Base-by-base conservation (phyloP, 306 rosid species). In the Amphicarpaea edgeworthii region DNA sequence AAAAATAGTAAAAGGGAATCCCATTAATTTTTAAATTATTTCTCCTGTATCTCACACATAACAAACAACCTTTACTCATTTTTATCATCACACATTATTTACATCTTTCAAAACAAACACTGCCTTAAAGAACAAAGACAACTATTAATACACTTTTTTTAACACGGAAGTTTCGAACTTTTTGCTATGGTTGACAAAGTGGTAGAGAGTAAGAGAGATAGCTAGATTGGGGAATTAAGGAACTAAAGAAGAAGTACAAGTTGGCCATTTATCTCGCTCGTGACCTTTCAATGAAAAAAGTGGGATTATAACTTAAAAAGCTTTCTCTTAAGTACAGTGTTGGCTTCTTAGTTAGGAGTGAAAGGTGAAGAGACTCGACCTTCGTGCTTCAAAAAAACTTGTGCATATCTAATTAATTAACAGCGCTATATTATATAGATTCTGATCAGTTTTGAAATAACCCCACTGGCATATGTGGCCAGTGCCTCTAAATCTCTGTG, bases 301-400 rank as follows among this genome's bases (percentile, higher is more conserved):
- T 45, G 49, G 7, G 50, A 14, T 62, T 45, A 46, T 42, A 16
- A 45, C 6, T 21, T 32, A 21, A 47, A 62, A 62, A 62, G 50
- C 32, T 42, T 12, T 41, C 1, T 61, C 16, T 34, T 64, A 59
- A 62, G 70, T 75, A 62, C 71, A 61, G 42, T 34, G 8, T 63
- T 45, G 67, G 77, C 32, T 75, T 51, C 32, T 75, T 51, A 51
- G 26, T 51, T 62, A 75, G 63, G 72, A 50, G 72, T 49, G 79
- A 63, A 63, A 64, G 51, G 57, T 50, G 66, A 76, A 32, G 67
- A 76, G 73, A 68, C 69, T 58, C 49, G 81, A 77, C 69, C 63
- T 32, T 42, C 51, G 75, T 68, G 75, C 68, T 77, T 65, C 23
- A 12, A 24, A 10, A 23, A 68, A 67, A n/a, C 3, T 21, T 76